Evolutionary conservation across 2,329 filamentous ascomycete species (phyloP).

Genomic region (Ophiostoma fasciatum): DNA sequence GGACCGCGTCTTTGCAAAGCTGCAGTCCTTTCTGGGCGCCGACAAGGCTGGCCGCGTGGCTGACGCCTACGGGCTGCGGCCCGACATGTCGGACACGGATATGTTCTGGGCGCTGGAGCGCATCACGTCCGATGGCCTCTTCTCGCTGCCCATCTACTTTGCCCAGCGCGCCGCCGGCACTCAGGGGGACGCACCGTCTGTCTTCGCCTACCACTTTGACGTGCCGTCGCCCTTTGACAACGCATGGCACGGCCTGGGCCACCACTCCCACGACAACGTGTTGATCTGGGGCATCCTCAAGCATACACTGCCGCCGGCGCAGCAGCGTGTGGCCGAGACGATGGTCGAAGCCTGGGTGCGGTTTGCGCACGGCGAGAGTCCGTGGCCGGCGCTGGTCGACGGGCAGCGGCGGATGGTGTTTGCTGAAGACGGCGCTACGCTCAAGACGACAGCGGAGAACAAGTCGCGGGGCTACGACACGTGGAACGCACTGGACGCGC

Average conservation of each 20-base stretch:
- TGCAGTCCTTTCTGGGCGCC: constrained; percentile 1
- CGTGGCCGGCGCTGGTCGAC: constrained; percentile 1
- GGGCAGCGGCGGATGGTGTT: constrained; percentile 4
- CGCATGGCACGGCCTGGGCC: constrained; percentile 12
- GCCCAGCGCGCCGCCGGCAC: not conserved
- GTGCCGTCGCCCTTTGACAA: constrained; percentile 13
- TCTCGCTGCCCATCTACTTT: constrained; percentile 8
- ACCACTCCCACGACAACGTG: constrained; percentile 13
- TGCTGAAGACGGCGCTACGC: not conserved
- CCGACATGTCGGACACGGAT: not conserved
- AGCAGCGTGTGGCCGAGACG: not conserved
- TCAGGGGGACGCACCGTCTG: not conserved
- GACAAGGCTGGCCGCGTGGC: constrained; percentile 1
- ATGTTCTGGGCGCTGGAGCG: constrained; percentile 9
- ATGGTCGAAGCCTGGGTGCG: constrained; percentile 8
- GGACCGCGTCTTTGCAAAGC: constrained; percentile 1
- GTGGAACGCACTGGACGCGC: constrained; percentile 1
- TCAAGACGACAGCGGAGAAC: not conserved
- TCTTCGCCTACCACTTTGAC: constrained; percentile 13
- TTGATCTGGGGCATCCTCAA: constrained; percentile 10
- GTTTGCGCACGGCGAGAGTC: constrained; percentile 7
- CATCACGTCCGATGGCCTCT: constrained; percentile 11
- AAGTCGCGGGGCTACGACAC: not conserved
- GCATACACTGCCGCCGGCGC: constrained; percentile 5
- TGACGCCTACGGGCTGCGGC: constrained; percentile 3